Base-by-base conservation (phyloP, 345 rosid species). In the Eucalyptus pumila region DNA sequence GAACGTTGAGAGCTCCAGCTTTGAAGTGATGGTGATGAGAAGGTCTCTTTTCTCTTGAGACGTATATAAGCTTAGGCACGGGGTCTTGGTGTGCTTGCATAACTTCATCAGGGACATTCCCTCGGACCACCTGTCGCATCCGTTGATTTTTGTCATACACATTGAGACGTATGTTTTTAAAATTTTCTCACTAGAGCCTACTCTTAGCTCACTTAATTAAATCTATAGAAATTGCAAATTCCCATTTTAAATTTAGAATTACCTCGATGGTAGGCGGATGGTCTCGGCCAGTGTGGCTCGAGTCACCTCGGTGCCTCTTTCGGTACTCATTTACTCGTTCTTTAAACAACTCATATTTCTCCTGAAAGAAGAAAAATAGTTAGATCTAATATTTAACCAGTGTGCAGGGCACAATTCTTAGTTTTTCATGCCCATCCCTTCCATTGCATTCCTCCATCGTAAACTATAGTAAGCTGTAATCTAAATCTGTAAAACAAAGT, bases 1-100 rank as follows among this genome's bases (percentile, higher is more conserved):
- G 95, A 47, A 90, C 94, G 51, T 94, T 94, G 23, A 94, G 92
- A 16, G 94, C 95, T 89, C 95, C 95, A 11, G 93, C 95, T 87
- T 94, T 94, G 91, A 94, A 94, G 89, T 93, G 89, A 52, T 94
- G 94, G 2, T 86, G 90, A 85, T 67, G 87, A 34, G 88, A 87
- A 88, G 93, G 91, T 51, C 92, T 91, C 87, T 94, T 94, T 90
- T 94, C 95, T 6, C 95, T 91, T 44, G 95, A 88, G 86, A 94
- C 93, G 11, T 94, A 94, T 6, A 90, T 91, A 21, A 93, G 92
- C 8, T 50, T 86, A 32, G 95, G 94, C 90, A 92, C 87, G 54
- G 90, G 81, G 8, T 14, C 30, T 10, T 87, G 42, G 30, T 48
- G 83, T 47, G 47, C 86, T 5, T 88, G 40, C 32, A 50, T 85